Conservation (phyloP, 257 asterid species). For the Marsdenia floribunda region DNA sequence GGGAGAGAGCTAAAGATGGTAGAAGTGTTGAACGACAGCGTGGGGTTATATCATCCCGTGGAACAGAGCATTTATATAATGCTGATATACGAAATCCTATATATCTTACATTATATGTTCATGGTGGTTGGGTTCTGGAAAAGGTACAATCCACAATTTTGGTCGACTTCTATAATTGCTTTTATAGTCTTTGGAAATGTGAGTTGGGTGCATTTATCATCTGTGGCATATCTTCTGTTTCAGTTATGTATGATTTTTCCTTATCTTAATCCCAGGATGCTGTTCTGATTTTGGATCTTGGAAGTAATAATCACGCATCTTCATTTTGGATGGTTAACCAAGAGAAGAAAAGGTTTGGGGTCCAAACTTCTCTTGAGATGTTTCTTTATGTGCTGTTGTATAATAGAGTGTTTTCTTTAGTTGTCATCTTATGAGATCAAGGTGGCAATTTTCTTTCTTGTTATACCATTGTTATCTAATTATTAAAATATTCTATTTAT, state of each 20-base stretch:
- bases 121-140: conserved; percentile 95
- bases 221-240: neutral
- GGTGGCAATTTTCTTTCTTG: too few relatives aligned
- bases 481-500: too few relatives aligned
- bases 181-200: conserved; percentile 11
- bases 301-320: conserved; percentile 64
- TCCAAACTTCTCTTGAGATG: neutral
- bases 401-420: too few relatives aligned
- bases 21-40: conserved; percentile 68
- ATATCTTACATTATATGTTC: conserved; percentile 55
- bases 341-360: conserved; percentile 67
- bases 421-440: neutral
- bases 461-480: neutral
- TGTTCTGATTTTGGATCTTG: conserved; percentile 74
- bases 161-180: conserved; percentile 12
- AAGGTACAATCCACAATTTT: conserved; percentile 50
- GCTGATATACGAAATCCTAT: conserved; percentile 88
- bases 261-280: conserved; percentile 50
- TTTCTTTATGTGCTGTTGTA: neutral
- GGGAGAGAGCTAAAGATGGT: conserved; percentile 76
- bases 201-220: conserved; percentile 14
- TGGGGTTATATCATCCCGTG: conserved; percentile 75
- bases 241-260: conserved; percentile 3
- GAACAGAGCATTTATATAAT: conserved; percentile 69
- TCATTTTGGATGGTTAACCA: conserved; percentile 92